Evolutionary conservation across 352 stramenopile species (phyloP), one percentile per base, ranked within the genome.

Genomic region (Phytophthora vignae): DNA sequence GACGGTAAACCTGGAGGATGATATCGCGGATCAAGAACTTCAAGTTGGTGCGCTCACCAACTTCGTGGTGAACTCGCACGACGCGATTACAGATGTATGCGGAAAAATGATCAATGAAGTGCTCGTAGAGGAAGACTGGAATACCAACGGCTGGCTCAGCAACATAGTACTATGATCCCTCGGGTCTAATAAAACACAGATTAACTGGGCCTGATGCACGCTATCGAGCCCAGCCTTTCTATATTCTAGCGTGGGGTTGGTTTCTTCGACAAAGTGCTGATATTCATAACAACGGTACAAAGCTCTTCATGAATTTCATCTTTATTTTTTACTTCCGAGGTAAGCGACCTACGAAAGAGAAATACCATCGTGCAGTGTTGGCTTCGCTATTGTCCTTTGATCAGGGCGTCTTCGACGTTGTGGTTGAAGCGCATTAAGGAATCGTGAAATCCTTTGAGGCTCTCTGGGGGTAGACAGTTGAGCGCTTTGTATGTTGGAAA

Each of bases 91-190:
- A 3, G 77, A 76, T 46, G 44, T 81, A 17, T 79, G 71, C 36
- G 55, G 67, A 12, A 72, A 83, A 52, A 36, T 74, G 19, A 67
- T 87, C 25, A 74, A 84, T 14, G 56, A 81, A 38, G 29, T 85
- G 52, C 66, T 87, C 2, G 65, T 87, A 15, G 77, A 87, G 21
- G 77, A 84, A 52, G 79, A 84, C 50, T 86, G 76, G 78, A 86
- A 86, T 46, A 61, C 63, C 56, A 70, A 73, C 12, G 69, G 71
- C 7, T 76, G 71, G 64, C 48, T 80, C 10, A 62, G 67, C n/a
- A 64, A 60, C 33, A n/a, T 76, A 15, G 52, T 38, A 15, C 40
- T 76, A 6, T 74, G 61, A 33, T 21, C 15, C n/a, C 3, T 49
- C 19, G 5, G 42, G 42, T 19, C 10, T 25, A 25, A 19, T 44